phyloP scores from a whole-genome alignment of 1,284 basidiomycete genomes.

The Cronartium quercuum region DNA sequence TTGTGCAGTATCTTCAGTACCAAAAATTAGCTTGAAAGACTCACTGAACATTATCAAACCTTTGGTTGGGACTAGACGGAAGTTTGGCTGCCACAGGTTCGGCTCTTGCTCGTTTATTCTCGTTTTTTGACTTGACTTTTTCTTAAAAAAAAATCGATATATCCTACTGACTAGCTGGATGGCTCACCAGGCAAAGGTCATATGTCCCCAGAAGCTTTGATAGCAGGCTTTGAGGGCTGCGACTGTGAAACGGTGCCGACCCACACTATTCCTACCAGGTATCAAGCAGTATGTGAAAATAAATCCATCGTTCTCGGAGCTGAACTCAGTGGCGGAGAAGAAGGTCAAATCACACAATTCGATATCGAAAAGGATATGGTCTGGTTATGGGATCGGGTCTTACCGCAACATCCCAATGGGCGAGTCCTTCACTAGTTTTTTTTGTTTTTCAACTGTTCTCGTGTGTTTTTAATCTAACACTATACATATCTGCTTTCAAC shows the following conservation, averaged over 20 bases:
- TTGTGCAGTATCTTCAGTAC: background rate
- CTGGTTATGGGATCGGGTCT: slow-evolving; percentile 69
- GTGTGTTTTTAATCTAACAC: slow-evolving; percentile 56
- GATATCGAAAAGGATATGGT: slow-evolving; percentile 84
- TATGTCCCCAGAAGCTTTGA: slow-evolving; percentile 48
- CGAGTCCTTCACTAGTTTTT: background rate
- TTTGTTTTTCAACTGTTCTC: background rate
- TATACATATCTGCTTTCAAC: slow-evolving; percentile 46
- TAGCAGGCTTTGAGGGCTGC: slow-evolving; percentile 48
- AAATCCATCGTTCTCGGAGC: slow-evolving; percentile 29
- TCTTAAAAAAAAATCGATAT: no score
- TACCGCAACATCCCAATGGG: slow-evolving; percentile 49
- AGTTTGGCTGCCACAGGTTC: slow-evolving; percentile 48
- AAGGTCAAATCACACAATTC: slow-evolving; percentile 53
- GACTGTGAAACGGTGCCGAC: slow-evolving; percentile 49
- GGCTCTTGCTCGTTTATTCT: background rate
- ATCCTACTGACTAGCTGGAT: background rate
- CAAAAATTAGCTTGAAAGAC: no score
- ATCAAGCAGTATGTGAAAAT: slow-evolving; percentile 29
- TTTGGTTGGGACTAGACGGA: slow-evolving; percentile 41
- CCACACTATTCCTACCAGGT: slow-evolving; percentile 41
- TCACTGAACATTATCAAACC: no score
- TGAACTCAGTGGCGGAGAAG: slow-evolving; percentile 3
- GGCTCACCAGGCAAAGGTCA: slow-evolving; percentile 44
- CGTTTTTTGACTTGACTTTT: background rate